Percentiles rank a stretch among this genome's conserved stretches.
phyloP scores from a whole-genome alignment of 1,284 basidiomycete genomes.

The Agroathelia rolfsii region DNA sequence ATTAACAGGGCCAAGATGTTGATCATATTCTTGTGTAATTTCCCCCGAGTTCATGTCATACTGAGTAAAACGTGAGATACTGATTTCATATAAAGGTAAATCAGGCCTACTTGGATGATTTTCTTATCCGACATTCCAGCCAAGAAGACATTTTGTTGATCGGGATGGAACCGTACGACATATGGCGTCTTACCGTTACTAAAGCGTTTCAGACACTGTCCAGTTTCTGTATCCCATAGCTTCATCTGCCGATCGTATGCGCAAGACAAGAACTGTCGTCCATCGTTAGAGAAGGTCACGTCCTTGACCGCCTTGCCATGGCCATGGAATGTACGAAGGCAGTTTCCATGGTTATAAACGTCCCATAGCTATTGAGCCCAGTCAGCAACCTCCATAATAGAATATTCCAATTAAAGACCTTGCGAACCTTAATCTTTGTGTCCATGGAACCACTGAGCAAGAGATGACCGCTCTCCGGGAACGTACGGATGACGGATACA shows the following conservation, averaged over 20 bases:
- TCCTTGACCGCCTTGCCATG: slow-evolving; percentile 97
- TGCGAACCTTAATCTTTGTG: slow-evolving; percentile 93
- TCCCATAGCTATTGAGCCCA: slow-evolving; percentile 78
- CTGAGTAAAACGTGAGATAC: slow-evolving; percentile 29
- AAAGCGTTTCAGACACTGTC: slow-evolving; percentile 91
- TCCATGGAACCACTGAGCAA: slow-evolving; percentile 95
- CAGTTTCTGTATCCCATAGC: slow-evolving; percentile 98
- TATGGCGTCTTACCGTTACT: slow-evolving; percentile 96
- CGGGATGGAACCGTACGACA: slow-evolving; percentile 91
- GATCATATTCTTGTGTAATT: slow-evolving; percentile 97
- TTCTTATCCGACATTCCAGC: slow-evolving; percentile 99
- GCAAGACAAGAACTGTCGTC: slow-evolving; percentile 83
- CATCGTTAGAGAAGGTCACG: slow-evolving; percentile 89
- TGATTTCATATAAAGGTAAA: slow-evolving; percentile 7
- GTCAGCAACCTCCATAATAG: slow-evolving; percentile 3
- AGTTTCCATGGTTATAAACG: slow-evolving; percentile 93
- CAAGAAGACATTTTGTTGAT: slow-evolving; percentile 89
- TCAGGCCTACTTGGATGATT: slow-evolving; percentile 76
- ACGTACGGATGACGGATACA: slow-evolving; percentile 86
- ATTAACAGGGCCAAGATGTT: slow-evolving; percentile 96
- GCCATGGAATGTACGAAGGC: slow-evolving; percentile 93
- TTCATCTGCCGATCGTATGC: slow-evolving; percentile 97
- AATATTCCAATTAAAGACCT: too few species aligned
- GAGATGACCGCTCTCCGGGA: slow-evolving; percentile 90
- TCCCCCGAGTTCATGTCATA: slow-evolving; percentile 91